Base-by-base conservation (phyloP, 2,329 filamentous ascomycete species). In the Colletotrichum sojae region DNA sequence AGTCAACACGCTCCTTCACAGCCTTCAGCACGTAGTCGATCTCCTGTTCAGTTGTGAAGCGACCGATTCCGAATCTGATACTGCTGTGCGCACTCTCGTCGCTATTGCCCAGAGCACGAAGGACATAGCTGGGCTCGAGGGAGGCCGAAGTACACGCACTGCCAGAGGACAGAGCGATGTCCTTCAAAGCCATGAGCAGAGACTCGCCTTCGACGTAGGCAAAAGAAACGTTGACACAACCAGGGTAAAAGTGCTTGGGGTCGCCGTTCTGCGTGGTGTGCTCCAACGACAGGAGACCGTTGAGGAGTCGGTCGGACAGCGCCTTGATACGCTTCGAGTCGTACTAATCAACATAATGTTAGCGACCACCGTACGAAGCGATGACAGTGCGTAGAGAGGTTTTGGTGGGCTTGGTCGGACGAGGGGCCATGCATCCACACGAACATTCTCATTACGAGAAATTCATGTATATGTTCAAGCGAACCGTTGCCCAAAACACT, bases 131-230 rank as follows among this genome's bases (percentile, higher is more conserved):
- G 16, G 96, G 96, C 81, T 99, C 96, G 40, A 99, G 85, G 1
- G 96, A 99, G 0, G 96, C 96, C 5, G 95, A 98, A 2, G 96
- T 99, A 83, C 96, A 99, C 6, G 96, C 96, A 77, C 94, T 98
- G 66, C 96, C 96, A 0, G 96, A 99, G 6, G 95, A 98, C 43
- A 99, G 85, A 0, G 96, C 96, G 81, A 99, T 98, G 75, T 99
- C 96, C 83, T 99, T 99, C 53, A 99, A 84, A 0, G 96, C 96
- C 96, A 99, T 99, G 72, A 99, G 88, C 1, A 99, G 91, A 2
- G 96, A 98, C 82, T 99, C 96, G 73, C 96, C 96, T 82, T 99
- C 96, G 5, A 99, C 94, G 76, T 99, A 99, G 40, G 96, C 95
- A 78, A 99, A 99, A 0, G 96, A 99, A 12, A 99, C 93, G 80